Evolutionary conservation across 1,284 basidiomycete genomes (phyloP).

Genomic region (Ustilago xerochloae): DNA sequence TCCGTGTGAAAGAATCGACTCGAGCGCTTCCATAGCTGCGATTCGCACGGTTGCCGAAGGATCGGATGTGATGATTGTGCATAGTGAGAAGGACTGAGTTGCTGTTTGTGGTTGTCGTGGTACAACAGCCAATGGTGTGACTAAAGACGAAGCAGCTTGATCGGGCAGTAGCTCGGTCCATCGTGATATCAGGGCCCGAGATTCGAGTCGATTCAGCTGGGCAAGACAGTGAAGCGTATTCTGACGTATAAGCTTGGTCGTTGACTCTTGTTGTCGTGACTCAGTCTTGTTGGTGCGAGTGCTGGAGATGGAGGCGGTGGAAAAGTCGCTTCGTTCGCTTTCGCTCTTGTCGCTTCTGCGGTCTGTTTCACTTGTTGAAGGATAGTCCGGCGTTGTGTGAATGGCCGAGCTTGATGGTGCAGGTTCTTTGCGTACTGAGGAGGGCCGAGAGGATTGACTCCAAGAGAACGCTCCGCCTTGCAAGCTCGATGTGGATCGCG

Average conservation of each 20-base stretch:
- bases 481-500: conserved; percentile 7
- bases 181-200: conserved; percentile 14
- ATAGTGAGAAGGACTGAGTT: conserved; percentile 14
- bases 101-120: not conserved
- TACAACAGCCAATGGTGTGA: not conserved
- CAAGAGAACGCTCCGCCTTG: conserved; percentile 24
- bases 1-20: conserved; percentile 23
- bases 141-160: conserved; percentile 4
- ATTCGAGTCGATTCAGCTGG: conserved; percentile 26
- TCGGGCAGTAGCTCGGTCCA: conserved; percentile 35
- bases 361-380: conserved; percentile 26
- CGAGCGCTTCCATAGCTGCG: conserved; percentile 25
- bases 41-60: conserved; percentile 24
- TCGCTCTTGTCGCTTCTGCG: conserved; percentile 41
- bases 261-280: conserved; percentile 22
- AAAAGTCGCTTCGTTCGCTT: conserved; percentile 41
- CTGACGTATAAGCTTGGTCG: conserved; percentile 29
- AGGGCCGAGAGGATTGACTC: not conserved
- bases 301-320: conserved; percentile 13
- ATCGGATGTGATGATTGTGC: conserved; percentile 23
- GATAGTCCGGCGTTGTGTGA: not conserved
- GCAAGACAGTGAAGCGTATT: conserved; percentile 29
- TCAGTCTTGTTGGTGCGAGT: conserved; percentile 19
- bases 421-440: not conserved
- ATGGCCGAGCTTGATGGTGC: not conserved